Evolutionary conservation across 2,329 filamentous ascomycete species (phyloP), one percentile per base, ranked within the genome.

Genomic region (Aspergillus fischeri): DNA sequence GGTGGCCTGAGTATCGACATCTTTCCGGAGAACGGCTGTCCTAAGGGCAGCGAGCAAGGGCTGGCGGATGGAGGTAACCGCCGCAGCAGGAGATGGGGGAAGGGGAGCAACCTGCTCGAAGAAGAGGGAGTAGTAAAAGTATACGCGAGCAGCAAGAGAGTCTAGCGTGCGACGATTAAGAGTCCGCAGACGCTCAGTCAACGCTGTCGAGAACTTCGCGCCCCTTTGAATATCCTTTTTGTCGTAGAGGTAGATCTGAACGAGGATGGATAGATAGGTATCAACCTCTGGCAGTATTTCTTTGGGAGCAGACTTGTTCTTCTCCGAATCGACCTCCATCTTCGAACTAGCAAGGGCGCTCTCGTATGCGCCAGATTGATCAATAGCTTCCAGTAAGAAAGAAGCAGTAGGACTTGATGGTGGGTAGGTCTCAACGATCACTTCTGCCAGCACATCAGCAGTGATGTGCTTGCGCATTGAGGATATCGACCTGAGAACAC

Each of bases 111-210:
- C 84, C 75, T 95, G 88, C 82, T 99, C 94, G 78, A 89, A 91
- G 81, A 97, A 97, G 67, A 97, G 82, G 25, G 91, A 91, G 78
- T 91, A 96, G 82, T 99, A 99, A 78, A 97, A 97, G 83, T 97
- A 99, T 62, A 93, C 92, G 77, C 95, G 95, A 63, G 93, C 92
- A 58, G 92, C 90, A 58, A 99, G 85, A 51, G 92, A 92, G 75
- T 99, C 94, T 61, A 99, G 81, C 25, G 94, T 97, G 67, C 94
- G 88, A 61, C 94, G 89, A 81, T 99, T 99, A 72, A 96, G 83
- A 53, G 86, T 83, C 69, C 95, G 91, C 73, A 97, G 88, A 71
- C 89, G 88, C 71, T 93, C 90, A 52, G 92, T 86, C 54, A 99
- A 83, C 67, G 86, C 86, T 64, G 86, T 85, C 29, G 94, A 97